Percentiles rank a stretch among this genome's conserved stretches.
Conservation (phyloP, 352 stramenopile genomes). For the Hyaloperonospora brassicae region DNA sequence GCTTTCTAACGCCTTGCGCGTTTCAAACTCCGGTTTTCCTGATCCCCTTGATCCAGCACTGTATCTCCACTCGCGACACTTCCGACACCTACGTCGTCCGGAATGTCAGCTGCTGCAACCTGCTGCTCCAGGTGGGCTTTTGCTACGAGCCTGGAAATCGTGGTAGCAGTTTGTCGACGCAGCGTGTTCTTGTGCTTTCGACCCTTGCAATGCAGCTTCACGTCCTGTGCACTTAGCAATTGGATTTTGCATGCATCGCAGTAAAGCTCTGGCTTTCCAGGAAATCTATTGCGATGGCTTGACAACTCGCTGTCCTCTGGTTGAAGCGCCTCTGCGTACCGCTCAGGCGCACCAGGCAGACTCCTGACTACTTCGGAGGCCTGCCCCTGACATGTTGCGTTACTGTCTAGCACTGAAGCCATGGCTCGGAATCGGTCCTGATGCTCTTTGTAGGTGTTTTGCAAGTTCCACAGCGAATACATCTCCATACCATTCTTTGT, state of each 20-base stretch:
- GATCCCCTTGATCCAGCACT: conserved; percentile 3
- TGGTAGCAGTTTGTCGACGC: conserved; percentile 35
- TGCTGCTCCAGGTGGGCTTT: conserved; percentile 20
- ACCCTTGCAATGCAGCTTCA: conserved; percentile 62
- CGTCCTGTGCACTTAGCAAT: conserved; percentile 66
- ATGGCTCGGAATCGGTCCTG: conserved; percentile 44
- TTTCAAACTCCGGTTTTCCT: conserved; percentile 17
- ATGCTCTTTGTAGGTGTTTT: conserved; percentile 47
- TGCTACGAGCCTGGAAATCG: conserved; percentile 44
- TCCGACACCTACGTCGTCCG: neutral
- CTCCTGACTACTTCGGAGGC: conserved; percentile 17
- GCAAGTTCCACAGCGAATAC: conserved; percentile 63
- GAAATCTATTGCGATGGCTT: conserved; percentile 19
- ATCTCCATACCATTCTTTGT: conserved; percentile 63
- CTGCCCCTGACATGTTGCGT: conserved; percentile 6
- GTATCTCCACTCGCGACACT: conserved; percentile 2
- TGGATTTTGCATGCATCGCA: conserved; percentile 64
- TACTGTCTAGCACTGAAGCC: conserved; percentile 25
- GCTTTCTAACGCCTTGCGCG: conserved; percentile 21
- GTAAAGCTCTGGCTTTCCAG: conserved; percentile 42
- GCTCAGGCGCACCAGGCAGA: conserved; percentile 36
- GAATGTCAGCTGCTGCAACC: neutral
- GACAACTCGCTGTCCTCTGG: conserved; percentile 4
- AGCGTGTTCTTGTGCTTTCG: conserved; percentile 82
- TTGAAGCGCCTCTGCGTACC: conserved; percentile 17